Evolutionary conservation across 305 asterid species (phyloP).

Genomic region (Solanum hybrid): DNA sequence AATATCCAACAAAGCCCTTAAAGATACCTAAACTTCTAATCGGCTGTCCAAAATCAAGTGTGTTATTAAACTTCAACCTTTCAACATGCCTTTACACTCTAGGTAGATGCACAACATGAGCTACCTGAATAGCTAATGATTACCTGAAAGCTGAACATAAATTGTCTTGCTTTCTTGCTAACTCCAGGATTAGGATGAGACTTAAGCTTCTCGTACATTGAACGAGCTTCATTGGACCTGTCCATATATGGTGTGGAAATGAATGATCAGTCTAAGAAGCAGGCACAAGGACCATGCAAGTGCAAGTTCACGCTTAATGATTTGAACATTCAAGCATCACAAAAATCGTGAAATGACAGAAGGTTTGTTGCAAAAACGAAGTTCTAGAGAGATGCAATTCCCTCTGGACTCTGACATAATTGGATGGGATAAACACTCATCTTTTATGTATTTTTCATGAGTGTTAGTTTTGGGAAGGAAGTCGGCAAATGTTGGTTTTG

Average conservation of each 20-base stretch:
- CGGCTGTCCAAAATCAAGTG: not conserved
- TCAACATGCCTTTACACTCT: not conserved
- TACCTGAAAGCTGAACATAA: constrained; percentile 75
- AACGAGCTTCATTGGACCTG: constrained; percentile 72
- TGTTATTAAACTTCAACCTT: not conserved
- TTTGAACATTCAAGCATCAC: not conserved
- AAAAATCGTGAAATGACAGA: not conserved
- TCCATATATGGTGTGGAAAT: not conserved
- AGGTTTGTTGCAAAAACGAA: not conserved
- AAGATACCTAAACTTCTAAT: not conserved
- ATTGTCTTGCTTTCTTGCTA: constrained; percentile 72
- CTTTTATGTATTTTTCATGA: not conserved
- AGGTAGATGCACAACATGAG: not conserved
- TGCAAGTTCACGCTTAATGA: not conserved
- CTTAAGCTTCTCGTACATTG: constrained; percentile 81
- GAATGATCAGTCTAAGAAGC: not conserved
- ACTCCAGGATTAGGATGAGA: constrained; percentile 71
- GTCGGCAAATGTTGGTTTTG: not conserved
- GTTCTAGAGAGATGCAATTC: not conserved
- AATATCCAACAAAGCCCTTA: not conserved
- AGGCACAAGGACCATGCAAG: not conserved
- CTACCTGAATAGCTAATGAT: not conserved
- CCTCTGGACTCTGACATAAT: not conserved
- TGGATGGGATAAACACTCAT: not conserved
- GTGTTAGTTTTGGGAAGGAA: not conserved